Percentiles rank a stretch among this genome's conserved stretches.
Conservation (phyloP, 2,329 filamentous ascomycete genomes). For the Colletotrichum shisoi region DNA sequence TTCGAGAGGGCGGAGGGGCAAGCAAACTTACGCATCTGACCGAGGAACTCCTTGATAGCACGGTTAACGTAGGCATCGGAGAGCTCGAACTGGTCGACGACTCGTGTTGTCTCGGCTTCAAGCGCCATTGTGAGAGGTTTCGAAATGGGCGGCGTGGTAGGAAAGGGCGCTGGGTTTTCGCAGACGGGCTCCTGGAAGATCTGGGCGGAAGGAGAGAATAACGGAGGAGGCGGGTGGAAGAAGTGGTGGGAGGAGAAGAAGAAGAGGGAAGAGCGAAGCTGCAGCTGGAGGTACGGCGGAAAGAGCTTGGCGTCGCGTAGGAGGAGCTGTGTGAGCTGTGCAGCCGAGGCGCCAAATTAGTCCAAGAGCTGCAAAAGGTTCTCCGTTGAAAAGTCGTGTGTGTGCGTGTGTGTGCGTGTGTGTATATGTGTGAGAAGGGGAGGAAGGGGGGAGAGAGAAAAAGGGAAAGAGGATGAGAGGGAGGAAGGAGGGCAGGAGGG, state of each 20-base stretch:
- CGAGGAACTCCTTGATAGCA: constrained; percentile 84
- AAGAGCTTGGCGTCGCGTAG: constrained; percentile 58
- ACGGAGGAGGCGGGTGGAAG: constrained; percentile 44
- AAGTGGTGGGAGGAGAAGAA: constrained; percentile 41
- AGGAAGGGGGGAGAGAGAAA: constrained; percentile 41
- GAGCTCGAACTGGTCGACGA: constrained; percentile 88
- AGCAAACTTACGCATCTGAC: constrained; percentile 72
- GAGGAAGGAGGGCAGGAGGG: constrained; percentile 2
- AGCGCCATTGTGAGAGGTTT: constrained; percentile 68
- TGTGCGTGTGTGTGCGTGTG: too few relatives aligned
- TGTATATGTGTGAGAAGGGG: background rate
- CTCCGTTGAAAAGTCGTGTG: constrained; percentile 14
- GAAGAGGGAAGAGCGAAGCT: constrained; percentile 44
- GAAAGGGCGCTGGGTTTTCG: constrained; percentile 63
- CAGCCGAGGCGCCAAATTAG: constrained; percentile 39
- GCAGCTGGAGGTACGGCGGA: constrained; percentile 37
- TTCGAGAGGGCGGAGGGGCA: constrained; percentile 1
- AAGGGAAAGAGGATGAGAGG: constrained; percentile 41
- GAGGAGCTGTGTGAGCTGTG: constrained; percentile 61
- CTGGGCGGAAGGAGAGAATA: constrained; percentile 56
- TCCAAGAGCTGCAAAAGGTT: constrained; percentile 37
- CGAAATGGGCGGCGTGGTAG: constrained; percentile 62
- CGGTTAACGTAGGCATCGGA: constrained; percentile 77
- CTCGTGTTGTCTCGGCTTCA: constrained; percentile 75
- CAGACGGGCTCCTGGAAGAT: constrained; percentile 59